A percentile compares a stretch with the other conserved stretches of the same genome.
Conservation (phyloP, 1,284 basidiomycete genomes). For the Trichosporon ovoides region DNA sequence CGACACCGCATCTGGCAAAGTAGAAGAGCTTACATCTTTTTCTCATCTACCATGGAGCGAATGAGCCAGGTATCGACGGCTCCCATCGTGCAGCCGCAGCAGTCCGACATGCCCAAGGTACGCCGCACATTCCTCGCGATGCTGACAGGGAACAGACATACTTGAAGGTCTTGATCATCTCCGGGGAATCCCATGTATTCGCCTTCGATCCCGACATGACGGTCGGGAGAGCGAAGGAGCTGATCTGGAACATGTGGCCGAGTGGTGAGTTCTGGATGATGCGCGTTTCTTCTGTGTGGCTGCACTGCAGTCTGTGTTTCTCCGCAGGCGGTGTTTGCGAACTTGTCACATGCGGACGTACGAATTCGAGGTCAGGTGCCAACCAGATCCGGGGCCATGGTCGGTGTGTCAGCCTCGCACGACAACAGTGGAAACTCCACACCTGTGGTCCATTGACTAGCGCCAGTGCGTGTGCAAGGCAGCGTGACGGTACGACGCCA, state of each 20-base stretch:
- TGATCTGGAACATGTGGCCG: constrained; percentile 16
- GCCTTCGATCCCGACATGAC: constrained; percentile 72
- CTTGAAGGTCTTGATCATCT: constrained; percentile 69
- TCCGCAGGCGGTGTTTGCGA: too few species aligned
- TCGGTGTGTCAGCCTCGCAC: too few species aligned
- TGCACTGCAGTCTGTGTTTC: too few species aligned
- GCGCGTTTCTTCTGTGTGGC: too few species aligned
- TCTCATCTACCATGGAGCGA: not conserved
- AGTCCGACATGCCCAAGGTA: not conserved
- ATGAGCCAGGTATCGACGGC: not conserved
- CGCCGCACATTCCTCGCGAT: not conserved
- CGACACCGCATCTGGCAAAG: too few species aligned
- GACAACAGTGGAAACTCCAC: too few species aligned
- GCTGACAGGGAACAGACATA: constrained; percentile 56
- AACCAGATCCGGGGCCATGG: too few species aligned
- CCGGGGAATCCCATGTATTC: constrained; percentile 66
- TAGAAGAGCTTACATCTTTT: too few species aligned
- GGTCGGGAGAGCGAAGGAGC: constrained; percentile 59
- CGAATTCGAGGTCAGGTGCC: too few species aligned
- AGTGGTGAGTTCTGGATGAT: constrained; percentile 7
- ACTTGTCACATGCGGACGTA: too few species aligned
- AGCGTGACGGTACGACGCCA: not conserved
- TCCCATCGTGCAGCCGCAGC: constrained; percentile 1
- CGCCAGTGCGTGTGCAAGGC: not conserved
- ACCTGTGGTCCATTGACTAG: too few species aligned